Conservation (phyloP, 2,329 filamentous ascomycete species). For the Dryadomyces sulphureus region DNA sequence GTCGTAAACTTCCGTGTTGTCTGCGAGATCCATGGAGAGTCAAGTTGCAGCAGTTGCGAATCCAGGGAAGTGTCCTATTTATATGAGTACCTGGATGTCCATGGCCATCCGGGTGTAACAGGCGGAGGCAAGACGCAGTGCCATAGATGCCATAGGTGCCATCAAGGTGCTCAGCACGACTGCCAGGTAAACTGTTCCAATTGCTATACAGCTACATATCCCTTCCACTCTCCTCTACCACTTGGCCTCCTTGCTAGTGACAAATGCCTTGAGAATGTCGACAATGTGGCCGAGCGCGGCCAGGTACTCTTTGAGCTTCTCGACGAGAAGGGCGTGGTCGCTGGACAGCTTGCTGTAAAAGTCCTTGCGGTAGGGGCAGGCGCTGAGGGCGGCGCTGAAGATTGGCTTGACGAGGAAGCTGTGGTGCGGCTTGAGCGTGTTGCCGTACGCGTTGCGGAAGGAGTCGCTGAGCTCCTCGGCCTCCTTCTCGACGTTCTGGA, state of each 20-base stretch:
- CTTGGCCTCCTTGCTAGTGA: constrained; percentile 41
- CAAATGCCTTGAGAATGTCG: constrained; percentile 52
- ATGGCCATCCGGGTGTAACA: background rate
- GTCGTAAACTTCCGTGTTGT: constrained; percentile 31
- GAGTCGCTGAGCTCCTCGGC: constrained; percentile 67
- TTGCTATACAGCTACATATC: too few species aligned
- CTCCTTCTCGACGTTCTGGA: constrained; percentile 55
- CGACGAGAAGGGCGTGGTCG: constrained; percentile 45
- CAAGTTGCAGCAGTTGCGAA: background rate
- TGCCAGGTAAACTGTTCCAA: background rate
- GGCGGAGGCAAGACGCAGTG: background rate
- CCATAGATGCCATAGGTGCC: background rate
- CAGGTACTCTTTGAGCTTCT: constrained; percentile 57
- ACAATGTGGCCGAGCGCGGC: constrained; percentile 65
- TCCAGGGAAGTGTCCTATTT: background rate
- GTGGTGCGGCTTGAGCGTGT: constrained; percentile 86
- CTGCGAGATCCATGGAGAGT: background rate
- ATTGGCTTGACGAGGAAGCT: constrained; percentile 78
- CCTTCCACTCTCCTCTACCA: constrained; percentile 26
- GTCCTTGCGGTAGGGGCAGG: constrained; percentile 82
- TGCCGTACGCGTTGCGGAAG: constrained; percentile 73
- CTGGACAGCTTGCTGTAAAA: constrained; percentile 80
- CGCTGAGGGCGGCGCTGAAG: constrained; percentile 85
- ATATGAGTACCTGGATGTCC: background rate
- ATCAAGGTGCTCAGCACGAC: background rate